Conservation (phyloP, 768 basidiomycete species). For the Chalciporus chontae region DNA sequence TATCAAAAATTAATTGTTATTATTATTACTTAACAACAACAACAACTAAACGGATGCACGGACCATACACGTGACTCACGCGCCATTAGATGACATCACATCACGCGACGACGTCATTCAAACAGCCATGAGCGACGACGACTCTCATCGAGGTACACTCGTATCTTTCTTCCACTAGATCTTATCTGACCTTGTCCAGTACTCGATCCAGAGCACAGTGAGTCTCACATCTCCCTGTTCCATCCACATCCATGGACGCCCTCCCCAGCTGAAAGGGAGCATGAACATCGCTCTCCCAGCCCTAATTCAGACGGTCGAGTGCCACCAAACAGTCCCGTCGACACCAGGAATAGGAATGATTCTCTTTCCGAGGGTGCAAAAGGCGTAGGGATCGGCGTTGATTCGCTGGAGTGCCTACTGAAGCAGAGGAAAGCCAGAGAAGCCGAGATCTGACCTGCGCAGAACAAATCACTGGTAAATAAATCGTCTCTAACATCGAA, state of each 20-base stretch:
- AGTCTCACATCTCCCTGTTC: background rate
- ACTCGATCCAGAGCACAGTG: background rate
- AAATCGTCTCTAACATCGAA: too few relatives aligned
- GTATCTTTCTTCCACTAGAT: background rate
- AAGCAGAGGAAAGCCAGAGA: background rate
- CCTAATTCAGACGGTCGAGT: background rate
- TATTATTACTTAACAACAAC: too few relatives aligned
- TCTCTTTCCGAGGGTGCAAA: background rate
- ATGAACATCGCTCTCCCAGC: background rate
- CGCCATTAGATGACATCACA: background rate
- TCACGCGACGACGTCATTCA: background rate
- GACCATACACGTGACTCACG: constrained; percentile 26
- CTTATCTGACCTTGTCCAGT: background rate
- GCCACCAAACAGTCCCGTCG: background rate
- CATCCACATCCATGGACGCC: constrained; percentile 3
- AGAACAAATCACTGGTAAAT: too few relatives aligned
- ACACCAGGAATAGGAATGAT: background rate
- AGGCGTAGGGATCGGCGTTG: background rate
- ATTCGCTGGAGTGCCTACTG: background rate
- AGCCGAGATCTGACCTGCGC: too few relatives aligned
- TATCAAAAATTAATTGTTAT: too few relatives aligned
- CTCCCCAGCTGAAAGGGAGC: background rate
- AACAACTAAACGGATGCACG: too few relatives aligned
- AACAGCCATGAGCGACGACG: constrained; percentile 1
- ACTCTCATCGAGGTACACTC: background rate